Base-by-base conservation (phyloP, 305 asterid genomes). In the Fraxinus sp. region DNA sequence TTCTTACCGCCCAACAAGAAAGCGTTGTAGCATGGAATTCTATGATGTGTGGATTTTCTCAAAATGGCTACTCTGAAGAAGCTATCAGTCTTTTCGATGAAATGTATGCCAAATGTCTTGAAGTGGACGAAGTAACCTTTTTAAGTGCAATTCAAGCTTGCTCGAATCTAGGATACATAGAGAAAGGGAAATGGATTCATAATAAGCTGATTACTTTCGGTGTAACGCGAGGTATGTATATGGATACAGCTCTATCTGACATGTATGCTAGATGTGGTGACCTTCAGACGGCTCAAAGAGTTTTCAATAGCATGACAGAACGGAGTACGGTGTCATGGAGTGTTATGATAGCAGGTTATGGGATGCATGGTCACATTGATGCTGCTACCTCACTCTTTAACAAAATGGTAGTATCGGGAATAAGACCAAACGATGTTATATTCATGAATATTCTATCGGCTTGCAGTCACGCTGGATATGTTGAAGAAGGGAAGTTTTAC, bases 181-280 rank as follows among this genome's bases (percentile, higher is more conserved):
- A 90, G 55, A 91, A 91, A 85, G 98, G 97, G 9, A 93, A 89
- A 78, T 89, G 93, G 98, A 80, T 92, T 86, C 98, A 95, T 88
- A 96, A 92, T 43, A 93, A 92, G 88, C 79, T 88, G 68, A 89
- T 92, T 37, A 81, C 88, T 41, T 84, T 75, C 43, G 97, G 98
- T n/a, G 82, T 91, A 41, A 77, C 13, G n/a, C 85, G 68, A 28
- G 98, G 92, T 84, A 83, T 90, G 90, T 93, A 87, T 71, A 84
- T 92, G 3, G 91, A 90, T 81, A 92, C 97, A 3, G 91, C 98
- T 71, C 83, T 95, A 59, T 85, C 85, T 16, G 92, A 92, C 74
- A 90, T 95, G 98, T 95, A 93, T 68, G 95, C 98, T 41, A 89
- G 93, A 57, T 90, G 98, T 86, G 98, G 98, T 77, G 92, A 92